Evolutionary conservation across 768 basidiomycete genomes (phyloP), one percentile per base, ranked within the genome.

Genomic region (Polyporus arcularius): DNA sequence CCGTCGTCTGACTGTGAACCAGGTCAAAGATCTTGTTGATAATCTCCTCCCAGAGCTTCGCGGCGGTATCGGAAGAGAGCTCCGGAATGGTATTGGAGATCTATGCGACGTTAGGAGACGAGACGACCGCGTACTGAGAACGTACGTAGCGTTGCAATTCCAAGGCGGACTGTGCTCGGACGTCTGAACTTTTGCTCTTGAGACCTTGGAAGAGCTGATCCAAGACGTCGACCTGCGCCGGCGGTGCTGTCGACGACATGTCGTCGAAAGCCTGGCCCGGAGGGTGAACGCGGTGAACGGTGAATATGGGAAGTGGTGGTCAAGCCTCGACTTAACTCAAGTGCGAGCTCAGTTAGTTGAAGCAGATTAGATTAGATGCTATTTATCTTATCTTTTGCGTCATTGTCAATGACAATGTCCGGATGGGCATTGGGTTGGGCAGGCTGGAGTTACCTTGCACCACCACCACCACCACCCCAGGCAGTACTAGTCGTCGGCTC

Each of bases 1-100:
- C 78, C 53, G 80, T 84, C 69, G 85, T 87, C 70, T 87, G 86
- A 67, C 90, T 91, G 70, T 95, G 92, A 58, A 91, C 88, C 47
- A 94, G 82, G 65, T 90, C 88, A 70, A 94, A 92, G 55, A 96
- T 77, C 40, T 86, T 78, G 70, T 88, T 94, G 66, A 96, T 89
- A 57, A 85, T 86, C 64, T 92, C 89, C 62, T 94, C 90, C 91
- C 92, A 94, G 51, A 94, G 76, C 71, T 92, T 92, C 0, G 86
- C 83, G 10, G 88, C 87, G 12, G 85, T 85, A 65, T 94, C 92
- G 1, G 90, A 85, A 10, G 90, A 85, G 84, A 92, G 87, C 70
- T 94, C 92, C 8, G 88, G 82, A 4, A 92, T 82, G 5, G 84
- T 85, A 35, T 84, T 84, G 9, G 84, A 82, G 26, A 94, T 87